Conservation (phyloP, 371 early-diverging fungal species). For the Choanephora cucurbitarum region DNA sequence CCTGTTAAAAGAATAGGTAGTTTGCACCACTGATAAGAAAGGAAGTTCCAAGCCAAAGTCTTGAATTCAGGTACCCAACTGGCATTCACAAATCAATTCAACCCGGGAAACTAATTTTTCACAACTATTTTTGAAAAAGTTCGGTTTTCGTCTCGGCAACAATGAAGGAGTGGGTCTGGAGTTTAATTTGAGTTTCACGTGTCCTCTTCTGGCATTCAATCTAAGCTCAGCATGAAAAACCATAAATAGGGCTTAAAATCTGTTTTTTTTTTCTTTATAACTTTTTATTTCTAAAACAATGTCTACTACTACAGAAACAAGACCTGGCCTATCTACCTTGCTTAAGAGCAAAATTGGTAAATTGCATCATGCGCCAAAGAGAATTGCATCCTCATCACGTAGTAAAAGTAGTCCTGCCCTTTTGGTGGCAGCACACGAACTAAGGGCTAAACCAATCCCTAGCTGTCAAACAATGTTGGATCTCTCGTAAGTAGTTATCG, state of each 20-base stretch:
- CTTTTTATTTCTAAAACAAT: background rate
- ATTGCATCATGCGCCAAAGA: conserved; percentile 9
- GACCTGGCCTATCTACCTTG: conserved; percentile 8
- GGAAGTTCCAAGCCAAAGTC: too few relatives aligned
- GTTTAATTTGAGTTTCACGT: background rate
- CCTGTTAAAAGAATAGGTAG: too few relatives aligned
- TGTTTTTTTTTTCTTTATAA: background rate
- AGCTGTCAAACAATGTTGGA: conserved; percentile 31
- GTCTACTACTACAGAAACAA: conserved; percentile 8
- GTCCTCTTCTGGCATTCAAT: background rate
- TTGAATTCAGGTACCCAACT: too few relatives aligned
- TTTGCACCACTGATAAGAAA: too few relatives aligned
- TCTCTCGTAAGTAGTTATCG: conserved; percentile 26
- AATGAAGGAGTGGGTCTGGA: too few relatives aligned
- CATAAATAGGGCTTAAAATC: background rate
- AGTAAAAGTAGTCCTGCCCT: conserved; percentile 28
- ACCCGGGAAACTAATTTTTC: too few relatives aligned
- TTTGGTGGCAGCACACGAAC: conserved; percentile 2
- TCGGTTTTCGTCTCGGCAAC: too few relatives aligned
- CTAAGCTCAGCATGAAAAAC: background rate
- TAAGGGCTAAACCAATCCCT: conserved; percentile 14
- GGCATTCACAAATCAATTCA: too few relatives aligned
- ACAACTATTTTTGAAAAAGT: too few relatives aligned
- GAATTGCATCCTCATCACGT: conserved; percentile 5
- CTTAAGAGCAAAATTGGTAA: conserved; percentile 18